Percentiles rank a stretch among this genome's conserved stretches.
Conservation (phyloP, 176 grass and related monocot species). For the Lolium perenne region DNA sequence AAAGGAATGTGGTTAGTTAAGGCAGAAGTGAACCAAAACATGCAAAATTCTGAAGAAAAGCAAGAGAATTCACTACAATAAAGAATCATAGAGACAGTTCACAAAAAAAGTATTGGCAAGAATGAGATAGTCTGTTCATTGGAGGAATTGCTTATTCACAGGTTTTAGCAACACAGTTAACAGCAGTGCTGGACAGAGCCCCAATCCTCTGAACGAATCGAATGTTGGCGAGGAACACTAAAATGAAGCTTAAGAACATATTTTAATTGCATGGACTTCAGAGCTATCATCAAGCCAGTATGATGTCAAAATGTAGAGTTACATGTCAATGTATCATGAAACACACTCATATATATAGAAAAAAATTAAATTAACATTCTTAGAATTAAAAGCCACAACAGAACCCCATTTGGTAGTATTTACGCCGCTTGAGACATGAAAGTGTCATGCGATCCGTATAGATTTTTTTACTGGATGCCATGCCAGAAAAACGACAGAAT, state of each 20-base stretch:
- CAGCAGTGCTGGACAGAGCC: background rate
- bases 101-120: background rate
- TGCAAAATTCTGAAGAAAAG: background rate
- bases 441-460: background rate
- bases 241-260: background rate
- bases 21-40: background rate
- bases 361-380: background rate
- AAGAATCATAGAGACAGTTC: background rate
- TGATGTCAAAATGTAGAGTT: background rate
- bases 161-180: background rate
- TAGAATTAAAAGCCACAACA: background rate
- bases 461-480: background rate
- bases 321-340: background rate
- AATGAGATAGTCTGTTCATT: background rate
- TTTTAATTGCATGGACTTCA: background rate
- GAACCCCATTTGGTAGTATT: background rate
- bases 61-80: background rate
- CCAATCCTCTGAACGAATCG: background rate
- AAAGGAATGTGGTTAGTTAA: slow-evolving; percentile 9
- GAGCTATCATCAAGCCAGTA: background rate
- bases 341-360: background rate
- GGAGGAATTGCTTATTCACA: background rate
- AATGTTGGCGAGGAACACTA: background rate
- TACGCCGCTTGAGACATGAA: background rate
- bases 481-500: no score